A percentile compares a stretch with the other conserved stretches of the same genome.
Conservation (phyloP, 768 basidiomycete species). For the Boletus tomentosulus region DNA sequence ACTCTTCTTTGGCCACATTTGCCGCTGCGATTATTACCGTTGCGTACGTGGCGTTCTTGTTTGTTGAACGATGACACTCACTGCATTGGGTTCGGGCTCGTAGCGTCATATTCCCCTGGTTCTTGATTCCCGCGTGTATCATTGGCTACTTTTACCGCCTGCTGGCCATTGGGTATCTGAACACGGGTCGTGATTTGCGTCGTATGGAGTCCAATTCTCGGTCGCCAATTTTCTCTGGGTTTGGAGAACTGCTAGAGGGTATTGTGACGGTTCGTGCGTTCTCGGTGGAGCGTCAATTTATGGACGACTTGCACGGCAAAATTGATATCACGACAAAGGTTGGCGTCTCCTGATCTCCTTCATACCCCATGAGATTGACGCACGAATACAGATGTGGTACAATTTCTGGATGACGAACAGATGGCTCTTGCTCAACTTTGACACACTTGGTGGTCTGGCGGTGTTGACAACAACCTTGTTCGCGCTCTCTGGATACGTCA, state of each 20-base stretch:
- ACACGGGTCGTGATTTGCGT: slow-evolving; percentile 78
- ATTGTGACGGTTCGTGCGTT: slow-evolving; percentile 94
- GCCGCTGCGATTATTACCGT: slow-evolving; percentile 71
- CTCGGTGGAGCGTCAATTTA: slow-evolving; percentile 73
- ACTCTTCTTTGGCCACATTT: slow-evolving; percentile 73
- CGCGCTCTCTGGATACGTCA: slow-evolving; percentile 57
- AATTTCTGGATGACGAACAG: slow-evolving; percentile 87
- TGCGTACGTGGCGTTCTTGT: slow-evolving; percentile 41
- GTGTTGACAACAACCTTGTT: slow-evolving; percentile 76
- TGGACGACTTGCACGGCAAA: slow-evolving; percentile 68
- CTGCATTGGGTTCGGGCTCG: not conserved
- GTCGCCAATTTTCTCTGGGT: slow-evolving; percentile 81
- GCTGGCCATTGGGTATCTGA: slow-evolving; percentile 68
- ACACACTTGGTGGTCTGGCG: slow-evolving; percentile 66
- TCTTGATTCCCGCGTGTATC: slow-evolving; percentile 71
- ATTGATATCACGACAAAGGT: slow-evolving; percentile 79
- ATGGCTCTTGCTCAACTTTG: slow-evolving; percentile 83
- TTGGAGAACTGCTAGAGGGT: slow-evolving; percentile 78
- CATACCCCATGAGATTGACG: not conserved
- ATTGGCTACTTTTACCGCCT: slow-evolving; percentile 72
- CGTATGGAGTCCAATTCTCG: slow-evolving; percentile 89
- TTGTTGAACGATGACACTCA: slow-evolving; percentile 6
- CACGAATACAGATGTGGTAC: slow-evolving; percentile 61
- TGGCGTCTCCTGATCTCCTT: not conserved
- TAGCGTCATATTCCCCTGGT: slow-evolving; percentile 74